Conservation (phyloP, 2,329 filamentous ascomycete species). For the Colletotrichum cuscutae region DNA sequence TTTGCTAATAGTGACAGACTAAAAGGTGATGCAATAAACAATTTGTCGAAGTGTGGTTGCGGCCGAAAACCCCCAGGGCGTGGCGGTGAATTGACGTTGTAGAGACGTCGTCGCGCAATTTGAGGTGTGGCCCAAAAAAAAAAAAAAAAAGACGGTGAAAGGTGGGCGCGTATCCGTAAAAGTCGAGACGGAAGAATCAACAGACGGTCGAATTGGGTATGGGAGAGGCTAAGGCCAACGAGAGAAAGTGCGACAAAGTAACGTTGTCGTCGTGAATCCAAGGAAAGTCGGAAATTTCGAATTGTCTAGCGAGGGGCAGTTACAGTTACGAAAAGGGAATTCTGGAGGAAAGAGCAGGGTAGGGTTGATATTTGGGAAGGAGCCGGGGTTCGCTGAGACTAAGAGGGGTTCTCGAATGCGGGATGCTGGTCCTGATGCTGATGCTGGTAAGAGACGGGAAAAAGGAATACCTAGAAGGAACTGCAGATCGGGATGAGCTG, state of each 20-base stretch:
- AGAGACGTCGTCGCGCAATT: background rate
- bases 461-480: slow-evolving; percentile 1
- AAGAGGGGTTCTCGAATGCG: slow-evolving; percentile 19
- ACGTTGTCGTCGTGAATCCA: slow-evolving; percentile 21
- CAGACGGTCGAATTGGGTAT: slow-evolving; percentile 20
- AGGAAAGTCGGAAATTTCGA: background rate
- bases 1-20: background rate
- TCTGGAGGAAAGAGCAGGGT: background rate
- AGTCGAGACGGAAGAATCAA: background rate
- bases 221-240: background rate
- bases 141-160: background rate
- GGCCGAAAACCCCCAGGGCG: background rate
- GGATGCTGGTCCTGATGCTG: background rate
- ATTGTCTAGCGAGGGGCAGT: slow-evolving; percentile 9
- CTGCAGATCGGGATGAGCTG: slow-evolving; percentile 5
- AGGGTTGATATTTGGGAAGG: background rate
- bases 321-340: slow-evolving; percentile 7
- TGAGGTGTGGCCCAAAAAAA: background rate
- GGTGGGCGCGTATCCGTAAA: background rate
- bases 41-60: background rate
- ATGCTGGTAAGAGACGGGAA: background rate
- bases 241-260: slow-evolving; percentile 13
- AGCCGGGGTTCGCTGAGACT: slow-evolving; percentile 10
- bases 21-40: background rate
- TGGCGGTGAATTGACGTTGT: slow-evolving; percentile 9